Conservation (phyloP, 2,329 filamentous ascomycete genomes). For the Beauveria scarabaeidicola region DNA sequence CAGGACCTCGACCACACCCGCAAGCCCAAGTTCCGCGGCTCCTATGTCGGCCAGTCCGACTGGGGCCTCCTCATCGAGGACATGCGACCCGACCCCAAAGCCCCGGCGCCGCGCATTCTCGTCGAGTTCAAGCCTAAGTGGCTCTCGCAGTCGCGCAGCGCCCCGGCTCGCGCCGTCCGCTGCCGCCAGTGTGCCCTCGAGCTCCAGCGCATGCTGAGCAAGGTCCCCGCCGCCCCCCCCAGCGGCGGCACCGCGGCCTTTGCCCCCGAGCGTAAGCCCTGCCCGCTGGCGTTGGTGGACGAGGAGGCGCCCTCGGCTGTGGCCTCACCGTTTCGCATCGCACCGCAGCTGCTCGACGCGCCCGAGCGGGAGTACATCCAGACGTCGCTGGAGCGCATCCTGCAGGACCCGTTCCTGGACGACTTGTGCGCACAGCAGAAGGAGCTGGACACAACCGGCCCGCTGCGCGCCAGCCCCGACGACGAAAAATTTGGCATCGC, state of each 20-base stretch:
- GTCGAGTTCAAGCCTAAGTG: constrained; percentile 82
- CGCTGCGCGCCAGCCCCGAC: constrained; percentile 32
- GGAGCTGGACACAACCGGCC: constrained; percentile 33
- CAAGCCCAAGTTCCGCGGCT: constrained; percentile 39
- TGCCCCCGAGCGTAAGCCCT: constrained; percentile 40
- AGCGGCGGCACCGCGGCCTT: constrained; percentile 14
- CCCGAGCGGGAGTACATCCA: constrained; percentile 20
- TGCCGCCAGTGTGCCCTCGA: constrained; percentile 66
- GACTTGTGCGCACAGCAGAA: constrained; percentile 30
- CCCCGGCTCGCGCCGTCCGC: constrained; percentile 51
- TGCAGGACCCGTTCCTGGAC: constrained; percentile 27
- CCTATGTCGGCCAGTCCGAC: constrained; percentile 44
- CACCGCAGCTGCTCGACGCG: constrained; percentile 23
- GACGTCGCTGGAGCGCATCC: constrained; percentile 20
- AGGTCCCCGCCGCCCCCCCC: constrained; percentile 13
- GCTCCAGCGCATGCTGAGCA: constrained; percentile 26
- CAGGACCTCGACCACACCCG: constrained; percentile 37
- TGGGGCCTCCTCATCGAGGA: constrained; percentile 66
- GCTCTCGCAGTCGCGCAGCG: constrained; percentile 67
- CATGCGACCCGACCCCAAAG: constrained; percentile 39
- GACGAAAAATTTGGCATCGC: constrained; percentile 52
- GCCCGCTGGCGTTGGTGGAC: constrained; percentile 56
- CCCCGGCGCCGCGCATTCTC: constrained; percentile 26
- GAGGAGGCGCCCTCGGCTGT: constrained; percentile 36
- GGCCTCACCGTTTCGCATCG: constrained; percentile 33